Evolutionary conservation across 2,329 filamentous ascomycete genomes (phyloP).

Genomic region (Aspergillus ibericus): DNA sequence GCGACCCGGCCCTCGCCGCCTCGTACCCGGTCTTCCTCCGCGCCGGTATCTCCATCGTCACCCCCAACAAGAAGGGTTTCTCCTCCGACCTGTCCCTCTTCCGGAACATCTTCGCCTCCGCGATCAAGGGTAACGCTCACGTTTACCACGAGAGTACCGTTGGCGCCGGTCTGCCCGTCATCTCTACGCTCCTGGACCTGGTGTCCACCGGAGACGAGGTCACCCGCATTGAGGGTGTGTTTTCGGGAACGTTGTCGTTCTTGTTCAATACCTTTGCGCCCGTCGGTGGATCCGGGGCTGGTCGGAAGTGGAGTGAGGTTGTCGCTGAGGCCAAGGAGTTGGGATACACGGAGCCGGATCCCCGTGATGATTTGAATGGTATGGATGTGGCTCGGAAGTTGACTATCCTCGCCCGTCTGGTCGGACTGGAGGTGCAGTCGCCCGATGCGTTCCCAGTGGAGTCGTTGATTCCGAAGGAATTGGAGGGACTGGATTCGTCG

Average conservation of each 20-base stretch:
- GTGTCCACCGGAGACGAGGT: conserved; percentile 90
- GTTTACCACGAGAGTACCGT: conserved; percentile 96
- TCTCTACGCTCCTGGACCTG: conserved; percentile 92
- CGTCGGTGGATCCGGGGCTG: conserved; percentile 63
- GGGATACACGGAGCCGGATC: conserved; percentile 89
- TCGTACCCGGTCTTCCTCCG: conserved; percentile 78
- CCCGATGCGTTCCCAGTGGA: conserved; percentile 91
- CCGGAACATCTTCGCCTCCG: conserved; percentile 79
- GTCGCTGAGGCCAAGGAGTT: conserved; percentile 89
- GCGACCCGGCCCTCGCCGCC: conserved; percentile 79
- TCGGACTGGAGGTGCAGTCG: conserved; percentile 76
- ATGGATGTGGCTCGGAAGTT: conserved; percentile 92
- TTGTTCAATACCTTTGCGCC: conserved; percentile 97
- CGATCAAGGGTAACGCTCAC: conserved; percentile 64
- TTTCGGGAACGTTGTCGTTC: conserved; percentile 97
- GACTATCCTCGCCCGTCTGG: conserved; percentile 86
- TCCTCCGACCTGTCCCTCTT: conserved; percentile 77
- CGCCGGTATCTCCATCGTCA: conserved; percentile 85
- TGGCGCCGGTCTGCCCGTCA: conserved; percentile 87
- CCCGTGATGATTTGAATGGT: conserved; percentile 81
- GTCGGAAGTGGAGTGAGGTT: conserved; percentile 76
- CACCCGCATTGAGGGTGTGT: conserved; percentile 91
- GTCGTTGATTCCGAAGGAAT: conserved; percentile 83
- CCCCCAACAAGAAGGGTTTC: conserved; percentile 98
- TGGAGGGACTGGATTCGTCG: conserved; percentile 68